Percentiles rank a stretch among this genome's conserved stretches.
Conservation (phyloP, 2,329 filamentous ascomycete genomes). For the Aspergillus tanneri region DNA sequence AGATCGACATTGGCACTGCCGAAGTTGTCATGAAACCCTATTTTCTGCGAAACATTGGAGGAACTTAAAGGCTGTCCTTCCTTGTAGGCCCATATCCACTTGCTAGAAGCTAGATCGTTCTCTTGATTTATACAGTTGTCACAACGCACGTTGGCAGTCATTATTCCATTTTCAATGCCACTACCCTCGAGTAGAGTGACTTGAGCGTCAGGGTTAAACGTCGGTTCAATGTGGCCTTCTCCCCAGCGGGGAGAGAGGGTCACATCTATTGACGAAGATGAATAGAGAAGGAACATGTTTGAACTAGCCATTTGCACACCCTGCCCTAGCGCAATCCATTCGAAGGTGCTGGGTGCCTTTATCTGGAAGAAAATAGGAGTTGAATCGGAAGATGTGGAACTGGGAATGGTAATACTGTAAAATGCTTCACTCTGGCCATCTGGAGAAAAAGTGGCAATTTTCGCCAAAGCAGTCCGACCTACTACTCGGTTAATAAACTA, state of each 20-base stretch:
- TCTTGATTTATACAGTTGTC: slow-evolving; percentile 29
- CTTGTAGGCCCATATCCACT: slow-evolving; percentile 30
- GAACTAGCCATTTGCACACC: slow-evolving; percentile 56
- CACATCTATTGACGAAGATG: slow-evolving; percentile 55
- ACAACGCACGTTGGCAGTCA: slow-evolving; percentile 59
- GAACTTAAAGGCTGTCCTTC: slow-evolving; percentile 24
- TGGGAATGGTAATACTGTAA: slow-evolving; percentile 57
- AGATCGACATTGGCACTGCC: slow-evolving; percentile 23
- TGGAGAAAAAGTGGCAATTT: slow-evolving; percentile 16
- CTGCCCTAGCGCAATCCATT: slow-evolving; percentile 61
- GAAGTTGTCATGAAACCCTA: slow-evolving; percentile 23
- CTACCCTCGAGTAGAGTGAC: slow-evolving; percentile 59
- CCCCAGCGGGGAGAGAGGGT: slow-evolving; percentile 60
- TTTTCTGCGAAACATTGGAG: slow-evolving; percentile 13
- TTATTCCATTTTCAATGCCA: slow-evolving; percentile 52
- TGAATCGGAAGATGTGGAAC: slow-evolving; percentile 45
- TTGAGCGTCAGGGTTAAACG: slow-evolving; percentile 44
- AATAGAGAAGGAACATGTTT: slow-evolving; percentile 64
- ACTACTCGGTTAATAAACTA: neutral
- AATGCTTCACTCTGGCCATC: slow-evolving; percentile 15
- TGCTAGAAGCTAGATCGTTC: slow-evolving; percentile 20
- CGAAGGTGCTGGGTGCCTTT: slow-evolving; percentile 37
- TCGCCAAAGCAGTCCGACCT: slow-evolving; percentile 1
- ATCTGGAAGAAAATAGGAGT: slow-evolving; percentile 64
- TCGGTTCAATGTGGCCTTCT: slow-evolving; percentile 50